Evolutionary conservation across 768 basidiomycete genomes (phyloP).

Genomic region (Pleurotus tuoliensis): DNA sequence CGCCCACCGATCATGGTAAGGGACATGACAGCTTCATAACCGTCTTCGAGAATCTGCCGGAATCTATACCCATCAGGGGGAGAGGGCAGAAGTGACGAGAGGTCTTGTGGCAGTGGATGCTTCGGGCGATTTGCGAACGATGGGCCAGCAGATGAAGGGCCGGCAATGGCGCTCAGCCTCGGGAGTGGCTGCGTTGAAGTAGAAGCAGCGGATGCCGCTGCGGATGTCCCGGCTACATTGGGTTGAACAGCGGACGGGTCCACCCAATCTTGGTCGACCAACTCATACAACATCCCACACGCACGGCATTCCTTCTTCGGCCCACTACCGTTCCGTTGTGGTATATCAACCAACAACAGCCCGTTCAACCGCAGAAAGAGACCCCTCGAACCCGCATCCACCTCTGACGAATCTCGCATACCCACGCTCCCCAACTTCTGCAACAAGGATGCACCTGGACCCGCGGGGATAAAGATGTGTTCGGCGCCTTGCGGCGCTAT

Average conservation of each 20-base stretch:
- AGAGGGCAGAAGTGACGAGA: slow-evolving; percentile 43
- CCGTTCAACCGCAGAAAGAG: slow-evolving; percentile 71
- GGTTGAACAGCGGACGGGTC: slow-evolving; percentile 21
- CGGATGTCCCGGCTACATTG: not conserved
- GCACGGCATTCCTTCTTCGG: slow-evolving; percentile 58
- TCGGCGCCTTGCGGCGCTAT: slow-evolving; percentile 64
- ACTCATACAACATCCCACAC: slow-evolving; percentile 74
- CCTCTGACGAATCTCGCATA: slow-evolving; percentile 23
- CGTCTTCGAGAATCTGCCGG: slow-evolving; percentile 58
- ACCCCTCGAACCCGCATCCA: slow-evolving; percentile 59
- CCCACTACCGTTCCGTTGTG: slow-evolving; percentile 32
- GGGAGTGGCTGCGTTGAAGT: not conserved
- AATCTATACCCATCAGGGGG: slow-evolving; percentile 70
- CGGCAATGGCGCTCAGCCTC: not conserved
- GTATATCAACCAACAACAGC: slow-evolving; percentile 55
- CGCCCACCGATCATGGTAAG: slow-evolving; percentile 72
- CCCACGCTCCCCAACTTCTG: slow-evolving; percentile 19
- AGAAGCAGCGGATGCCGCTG: not conserved
- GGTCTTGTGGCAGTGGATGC: slow-evolving; percentile 18
- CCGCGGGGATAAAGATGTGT: slow-evolving; percentile 58
- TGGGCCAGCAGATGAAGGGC: slow-evolving; percentile 8
- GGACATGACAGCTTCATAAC: slow-evolving; percentile 62
- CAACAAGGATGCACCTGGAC: slow-evolving; percentile 38
- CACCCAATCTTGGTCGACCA: slow-evolving; percentile 74
- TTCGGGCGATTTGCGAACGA: slow-evolving; percentile 10